Conservation (phyloP, 148 eudicot species). For the Beta vulgaris region DNA sequence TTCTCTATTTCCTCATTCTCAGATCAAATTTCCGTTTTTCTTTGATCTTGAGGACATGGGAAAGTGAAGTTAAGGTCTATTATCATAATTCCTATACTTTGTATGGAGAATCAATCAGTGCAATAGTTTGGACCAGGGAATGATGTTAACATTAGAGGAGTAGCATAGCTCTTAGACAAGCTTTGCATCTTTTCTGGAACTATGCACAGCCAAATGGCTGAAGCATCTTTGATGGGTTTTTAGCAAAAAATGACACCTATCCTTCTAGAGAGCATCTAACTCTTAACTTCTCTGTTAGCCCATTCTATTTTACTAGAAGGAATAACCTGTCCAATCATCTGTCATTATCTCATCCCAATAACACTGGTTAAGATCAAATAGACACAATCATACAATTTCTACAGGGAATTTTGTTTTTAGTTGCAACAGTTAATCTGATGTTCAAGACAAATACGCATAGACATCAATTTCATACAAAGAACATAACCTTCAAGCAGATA, state of each 20-base stretch:
- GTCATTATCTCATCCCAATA: slow-evolving; percentile 16
- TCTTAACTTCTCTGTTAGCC: slow-evolving; percentile 25
- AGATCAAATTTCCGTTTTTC: background rate
- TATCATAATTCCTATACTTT: background rate
- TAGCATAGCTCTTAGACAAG: slow-evolving; percentile 26
- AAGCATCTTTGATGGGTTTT: slow-evolving; percentile 22
- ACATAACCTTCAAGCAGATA: background rate
- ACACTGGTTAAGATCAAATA: background rate
- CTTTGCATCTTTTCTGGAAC: slow-evolving; percentile 37
- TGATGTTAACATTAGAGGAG: slow-evolving; percentile 31
- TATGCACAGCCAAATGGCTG: slow-evolving; percentile 12
- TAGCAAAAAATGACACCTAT: slow-evolving; percentile 20
- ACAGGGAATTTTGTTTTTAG: background rate
- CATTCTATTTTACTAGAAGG: slow-evolving; percentile 21
- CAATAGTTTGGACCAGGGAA: slow-evolving; percentile 23
- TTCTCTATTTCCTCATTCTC: background rate
- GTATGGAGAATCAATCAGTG: slow-evolving; percentile 25
- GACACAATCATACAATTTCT: slow-evolving; percentile 1
- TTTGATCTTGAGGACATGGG: background rate
- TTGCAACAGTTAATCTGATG: slow-evolving; percentile 6
- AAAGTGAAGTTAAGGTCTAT: slow-evolving; percentile 2
- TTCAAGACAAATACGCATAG: background rate
- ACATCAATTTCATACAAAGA: background rate
- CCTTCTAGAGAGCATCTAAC: slow-evolving; percentile 28
- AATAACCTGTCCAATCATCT: slow-evolving; percentile 15